These are phyloP conservation scores for Limtongia smithiae DNA, from an alignment of 805 yeast genomes.

Conservation along the genomic window DNA sequence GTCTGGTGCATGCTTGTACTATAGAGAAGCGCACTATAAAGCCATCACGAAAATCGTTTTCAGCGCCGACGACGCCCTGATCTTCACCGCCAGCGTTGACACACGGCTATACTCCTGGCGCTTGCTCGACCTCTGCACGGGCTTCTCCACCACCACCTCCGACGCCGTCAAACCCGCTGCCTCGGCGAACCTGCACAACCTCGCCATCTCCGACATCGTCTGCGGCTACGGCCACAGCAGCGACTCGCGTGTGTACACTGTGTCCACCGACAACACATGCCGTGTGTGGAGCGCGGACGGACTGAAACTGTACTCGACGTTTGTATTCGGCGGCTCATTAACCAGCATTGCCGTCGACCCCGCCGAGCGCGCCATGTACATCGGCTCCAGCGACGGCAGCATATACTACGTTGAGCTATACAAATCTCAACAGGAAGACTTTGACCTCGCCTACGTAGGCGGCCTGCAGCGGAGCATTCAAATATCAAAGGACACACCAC, in stretches of 20 bases:
- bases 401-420: conserved; percentile 53
- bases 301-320: conserved; percentile 57
- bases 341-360: conserved; percentile 66
- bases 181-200: conserved; percentile 39
- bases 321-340: conserved; percentile 60
- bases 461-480: conserved; percentile 53
- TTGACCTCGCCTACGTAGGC: conserved; percentile 55
- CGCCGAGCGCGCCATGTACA: conserved; percentile 69
- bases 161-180: conserved; percentile 32
- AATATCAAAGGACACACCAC: conserved; percentile 29
- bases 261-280: conserved; percentile 54
- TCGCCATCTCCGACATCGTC: conserved; percentile 50
- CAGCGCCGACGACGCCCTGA: conserved; percentile 57
- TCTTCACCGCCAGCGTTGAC: conserved; percentile 78
- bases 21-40: conserved; percentile 83
- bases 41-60: conserved; percentile 57
- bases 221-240: conserved; percentile 50
- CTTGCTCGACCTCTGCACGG: conserved; percentile 53
- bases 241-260: conserved; percentile 64
- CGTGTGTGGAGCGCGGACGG: conserved; percentile 49
- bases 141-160: conserved; percentile 36
- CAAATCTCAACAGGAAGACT: conserved; percentile 39
- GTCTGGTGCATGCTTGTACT: conserved; percentile 70
- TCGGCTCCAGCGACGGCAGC: conserved; percentile 44
- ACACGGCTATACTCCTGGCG: conserved; percentile 76